Evolutionary conservation across 1,284 basidiomycete species (phyloP), one percentile per base, ranked within the genome.

Genomic region (Tilletia caries): DNA sequence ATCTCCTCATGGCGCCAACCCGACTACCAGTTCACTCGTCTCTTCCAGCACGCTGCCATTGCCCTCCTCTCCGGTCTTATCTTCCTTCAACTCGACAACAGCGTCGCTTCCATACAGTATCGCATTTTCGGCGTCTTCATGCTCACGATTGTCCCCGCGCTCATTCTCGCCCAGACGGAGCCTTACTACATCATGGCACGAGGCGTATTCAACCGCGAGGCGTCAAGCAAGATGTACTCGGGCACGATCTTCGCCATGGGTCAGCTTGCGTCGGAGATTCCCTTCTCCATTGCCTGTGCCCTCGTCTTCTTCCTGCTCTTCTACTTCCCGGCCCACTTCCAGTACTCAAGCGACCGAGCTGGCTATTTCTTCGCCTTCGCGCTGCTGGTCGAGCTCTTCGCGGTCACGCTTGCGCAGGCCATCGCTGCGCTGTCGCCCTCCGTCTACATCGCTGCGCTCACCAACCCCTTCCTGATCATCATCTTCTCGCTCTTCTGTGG

Each of bases 171-270:
- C 1, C 91, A 92, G 83, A 89, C 94, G 70, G 90, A 93, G 83
- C 92, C 93, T 0, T 92, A 78, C 85, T 95, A 92, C 86, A 91
- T 95, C 79, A 86, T 90, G 84, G 91, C 91, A 71, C 86, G 92
- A 23, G 71, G 71, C 44, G 77, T 76, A 37, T 78, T 70, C 71
- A 78, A 79, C 27, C 75, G 79, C 1, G 79, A 80, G 52, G 76
- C 79, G 68, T 75, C 77, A 60, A 70, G 67, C 33, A 80, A 80
- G 75, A 80, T 74, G 34, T 80, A 73, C 67, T 67, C 74, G 27
- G 80, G 71, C 20, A 71, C 79, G 81, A 72, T 84, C 79, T 82
- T 85, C 79, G 75, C 82, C 69, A 67, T 72, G 83, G 78, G 67
- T 37, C 58, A 80, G 69, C 64, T 80, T 23, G 75, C 77, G 52